phyloP scores from a whole-genome alignment of 306 rosid genomes.

The Leucaena leucocephala region DNA sequence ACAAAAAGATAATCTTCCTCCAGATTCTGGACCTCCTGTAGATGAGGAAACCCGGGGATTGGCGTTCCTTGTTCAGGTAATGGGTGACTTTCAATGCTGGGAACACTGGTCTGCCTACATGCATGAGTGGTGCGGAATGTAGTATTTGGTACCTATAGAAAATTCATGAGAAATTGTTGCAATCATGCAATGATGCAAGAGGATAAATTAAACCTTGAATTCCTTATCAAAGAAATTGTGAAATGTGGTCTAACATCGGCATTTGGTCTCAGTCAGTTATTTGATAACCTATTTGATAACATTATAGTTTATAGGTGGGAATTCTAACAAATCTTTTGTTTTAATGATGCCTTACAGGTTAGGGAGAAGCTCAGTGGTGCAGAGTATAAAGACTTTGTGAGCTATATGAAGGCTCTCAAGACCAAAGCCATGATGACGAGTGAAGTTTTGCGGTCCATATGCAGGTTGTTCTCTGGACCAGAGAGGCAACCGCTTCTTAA shows the following conservation, averaged over 20 bases:
- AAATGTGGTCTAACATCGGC: constrained; percentile 25
- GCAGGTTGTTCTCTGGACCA: constrained; percentile 71
- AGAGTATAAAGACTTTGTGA: constrained; percentile 78
- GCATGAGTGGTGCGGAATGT: constrained; percentile 24
- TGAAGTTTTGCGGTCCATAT: constrained; percentile 77
- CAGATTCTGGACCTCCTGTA: constrained; percentile 43
- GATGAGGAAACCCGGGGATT: constrained; percentile 73
- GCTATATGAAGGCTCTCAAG: constrained; percentile 85
- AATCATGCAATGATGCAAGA: constrained; percentile 21
- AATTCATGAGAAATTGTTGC: neutral
- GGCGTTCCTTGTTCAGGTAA: constrained; percentile 82
- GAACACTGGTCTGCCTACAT: constrained; percentile 21
- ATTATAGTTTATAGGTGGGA: constrained; percentile 25
- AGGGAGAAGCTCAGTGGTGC: constrained; percentile 69
- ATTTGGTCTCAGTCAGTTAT: constrained; percentile 23
- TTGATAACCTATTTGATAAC: constrained; percentile 17
- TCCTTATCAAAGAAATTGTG: constrained; percentile 9
- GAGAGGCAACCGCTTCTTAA: constrained; percentile 74
- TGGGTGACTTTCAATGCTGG: constrained; percentile 20
- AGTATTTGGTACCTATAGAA: constrained; percentile 13
- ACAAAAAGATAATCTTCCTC: constrained; percentile 42
- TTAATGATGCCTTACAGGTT: constrained; percentile 57
- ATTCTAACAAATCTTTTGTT: constrained; percentile 33
- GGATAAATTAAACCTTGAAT: constrained; percentile 12
- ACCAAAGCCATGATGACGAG: constrained; percentile 77